These are phyloP conservation scores for Penicillium coprophilum DNA, from an alignment of 495 filamentous ascomycete genomes.

Conservation along the genomic window DNA sequence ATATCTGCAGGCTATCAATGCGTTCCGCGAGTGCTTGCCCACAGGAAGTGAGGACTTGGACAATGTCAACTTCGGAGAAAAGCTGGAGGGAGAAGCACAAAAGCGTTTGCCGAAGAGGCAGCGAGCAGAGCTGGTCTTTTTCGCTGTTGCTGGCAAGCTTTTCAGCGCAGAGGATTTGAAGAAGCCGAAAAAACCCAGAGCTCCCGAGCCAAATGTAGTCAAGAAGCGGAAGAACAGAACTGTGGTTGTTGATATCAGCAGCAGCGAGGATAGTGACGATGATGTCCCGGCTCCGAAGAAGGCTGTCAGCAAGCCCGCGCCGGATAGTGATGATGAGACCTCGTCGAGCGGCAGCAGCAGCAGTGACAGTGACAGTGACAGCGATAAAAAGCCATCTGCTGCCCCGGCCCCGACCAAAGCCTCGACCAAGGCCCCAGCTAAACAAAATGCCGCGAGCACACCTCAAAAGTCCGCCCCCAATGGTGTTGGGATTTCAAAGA, in stretches of 20 bases:
- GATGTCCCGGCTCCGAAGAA: conserved; percentile 12
- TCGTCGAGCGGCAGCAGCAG: conserved; percentile 21
- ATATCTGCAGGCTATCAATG: conserved; percentile 57
- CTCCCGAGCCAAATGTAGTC: conserved; percentile 38
- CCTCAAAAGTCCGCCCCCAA: neutral
- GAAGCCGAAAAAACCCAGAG: conserved; percentile 33
- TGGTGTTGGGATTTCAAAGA: neutral
- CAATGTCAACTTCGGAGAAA: conserved; percentile 31
- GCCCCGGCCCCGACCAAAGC: neutral
- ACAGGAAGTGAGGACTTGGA: conserved; percentile 34
- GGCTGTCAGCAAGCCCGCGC: conserved; percentile 15
- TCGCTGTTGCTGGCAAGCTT: conserved; percentile 38
- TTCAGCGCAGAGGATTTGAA: conserved; percentile 35
- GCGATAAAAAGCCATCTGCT: conserved; percentile 16
- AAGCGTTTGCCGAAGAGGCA: conserved; percentile 43
- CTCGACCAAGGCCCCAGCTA: neutral
- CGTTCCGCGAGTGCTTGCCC: conserved; percentile 36
- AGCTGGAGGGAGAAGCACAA: conserved; percentile 42
- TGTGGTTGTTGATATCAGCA: conserved; percentile 46
- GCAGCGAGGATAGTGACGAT: conserved; percentile 37
- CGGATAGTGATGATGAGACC: conserved; percentile 21
- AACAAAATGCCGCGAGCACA: neutral
- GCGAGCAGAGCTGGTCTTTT: conserved; percentile 48
- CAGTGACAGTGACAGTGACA: conserved; percentile 18
- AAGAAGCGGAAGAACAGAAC: conserved; percentile 60